Conservation (phyloP, 352 stramenopile genomes). For the Thalassiosira oceanica region DNA sequence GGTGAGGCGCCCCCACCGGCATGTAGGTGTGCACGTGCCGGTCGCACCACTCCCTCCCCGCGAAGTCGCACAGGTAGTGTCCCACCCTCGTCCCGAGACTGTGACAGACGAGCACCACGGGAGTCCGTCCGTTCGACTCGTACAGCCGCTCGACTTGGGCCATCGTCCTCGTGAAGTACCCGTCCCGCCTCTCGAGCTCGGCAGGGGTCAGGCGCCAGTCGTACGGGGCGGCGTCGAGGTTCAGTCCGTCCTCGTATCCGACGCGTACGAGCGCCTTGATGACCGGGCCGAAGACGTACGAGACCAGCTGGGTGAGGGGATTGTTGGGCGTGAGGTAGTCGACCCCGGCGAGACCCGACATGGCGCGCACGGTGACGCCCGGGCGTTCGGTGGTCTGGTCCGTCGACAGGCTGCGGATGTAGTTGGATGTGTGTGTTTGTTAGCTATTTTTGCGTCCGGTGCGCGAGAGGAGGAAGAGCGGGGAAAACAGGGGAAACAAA, state of each 20-base stretch:
- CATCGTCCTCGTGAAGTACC: slow-evolving; percentile 69
- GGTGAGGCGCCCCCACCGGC: slow-evolving; percentile 40
- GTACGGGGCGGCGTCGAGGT: slow-evolving; percentile 66
- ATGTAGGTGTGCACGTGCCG: slow-evolving; percentile 39
- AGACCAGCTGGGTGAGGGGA: slow-evolving; percentile 38
- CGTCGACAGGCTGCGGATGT: too few species aligned
- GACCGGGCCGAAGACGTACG: slow-evolving; percentile 65
- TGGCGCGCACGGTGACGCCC: too few species aligned
- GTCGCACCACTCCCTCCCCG: slow-evolving; percentile 4
- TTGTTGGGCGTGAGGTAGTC: slow-evolving; percentile 53
- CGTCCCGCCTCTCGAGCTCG: slow-evolving; percentile 51
- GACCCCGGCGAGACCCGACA: slow-evolving; percentile 44
- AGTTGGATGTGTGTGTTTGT: too few species aligned
- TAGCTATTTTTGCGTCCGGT: too few species aligned
- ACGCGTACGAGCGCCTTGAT: slow-evolving; percentile 40
- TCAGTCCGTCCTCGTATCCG: slow-evolving; percentile 49
- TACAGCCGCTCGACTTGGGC: slow-evolving; percentile 51
- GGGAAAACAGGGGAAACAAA: too few species aligned
- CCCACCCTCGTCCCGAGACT: slow-evolving; percentile 41
- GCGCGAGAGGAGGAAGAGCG: too few species aligned
- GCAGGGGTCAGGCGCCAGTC: slow-evolving; percentile 56
- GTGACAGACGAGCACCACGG: slow-evolving; percentile 64
- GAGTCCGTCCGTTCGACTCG: slow-evolving; percentile 28
- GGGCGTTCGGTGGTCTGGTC: too few species aligned
- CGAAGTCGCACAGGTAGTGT: slow-evolving; percentile 61